These are phyloP conservation scores for Ceratobasidium sp. DNA, from an alignment of 1,284 basidiomycete species.

Conservation along the genomic window DNA sequence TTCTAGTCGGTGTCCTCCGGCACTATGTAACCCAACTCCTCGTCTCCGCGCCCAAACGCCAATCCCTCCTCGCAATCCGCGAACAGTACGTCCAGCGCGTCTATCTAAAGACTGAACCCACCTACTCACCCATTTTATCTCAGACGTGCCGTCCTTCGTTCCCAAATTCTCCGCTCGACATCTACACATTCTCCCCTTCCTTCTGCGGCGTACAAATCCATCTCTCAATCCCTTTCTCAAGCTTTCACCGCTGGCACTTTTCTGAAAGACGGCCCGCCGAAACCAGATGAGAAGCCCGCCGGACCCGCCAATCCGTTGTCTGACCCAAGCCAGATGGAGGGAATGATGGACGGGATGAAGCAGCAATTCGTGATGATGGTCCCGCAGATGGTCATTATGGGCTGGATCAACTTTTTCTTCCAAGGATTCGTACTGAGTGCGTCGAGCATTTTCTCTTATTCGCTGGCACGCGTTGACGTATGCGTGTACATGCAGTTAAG, in stretches of 20 bases:
- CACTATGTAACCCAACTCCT: slow-evolving; percentile 93
- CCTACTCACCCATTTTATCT: slow-evolving; percentile 32
- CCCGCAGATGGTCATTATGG: slow-evolving; percentile 99
- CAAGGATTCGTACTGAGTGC: slow-evolving; percentile 96
- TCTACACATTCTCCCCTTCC: slow-evolving; percentile 84
- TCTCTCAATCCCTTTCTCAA: slow-evolving; percentile 76
- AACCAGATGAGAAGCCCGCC: slow-evolving; percentile 59
- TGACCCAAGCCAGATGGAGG: slow-evolving; percentile 94
- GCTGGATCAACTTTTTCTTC: slow-evolving; percentile 99
- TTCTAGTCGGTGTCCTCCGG: slow-evolving; percentile 92
- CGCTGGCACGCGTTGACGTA: slow-evolving; percentile 15
- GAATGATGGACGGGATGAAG: slow-evolving; percentile 99
- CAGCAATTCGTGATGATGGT: slow-evolving; percentile 99
- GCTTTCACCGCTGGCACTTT: slow-evolving; percentile 81
- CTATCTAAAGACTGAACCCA: slow-evolving; percentile 17
- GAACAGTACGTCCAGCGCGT: slow-evolving; percentile 82
- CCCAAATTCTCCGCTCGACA: slow-evolving; percentile 83
- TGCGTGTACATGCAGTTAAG: slow-evolving; percentile 76
- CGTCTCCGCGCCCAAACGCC: slow-evolving; percentile 85
- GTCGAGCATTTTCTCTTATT: slow-evolving; percentile 54
- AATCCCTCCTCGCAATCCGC: slow-evolving; percentile 79
- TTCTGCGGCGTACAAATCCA: slow-evolving; percentile 74
- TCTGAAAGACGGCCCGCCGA: slow-evolving; percentile 84
- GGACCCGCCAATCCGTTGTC: slow-evolving; percentile 71
- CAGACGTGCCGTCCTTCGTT: slow-evolving; percentile 85